phyloP scores from a whole-genome alignment of 2,329 filamentous ascomycete species.

The Clonostachys sp. region DNA sequence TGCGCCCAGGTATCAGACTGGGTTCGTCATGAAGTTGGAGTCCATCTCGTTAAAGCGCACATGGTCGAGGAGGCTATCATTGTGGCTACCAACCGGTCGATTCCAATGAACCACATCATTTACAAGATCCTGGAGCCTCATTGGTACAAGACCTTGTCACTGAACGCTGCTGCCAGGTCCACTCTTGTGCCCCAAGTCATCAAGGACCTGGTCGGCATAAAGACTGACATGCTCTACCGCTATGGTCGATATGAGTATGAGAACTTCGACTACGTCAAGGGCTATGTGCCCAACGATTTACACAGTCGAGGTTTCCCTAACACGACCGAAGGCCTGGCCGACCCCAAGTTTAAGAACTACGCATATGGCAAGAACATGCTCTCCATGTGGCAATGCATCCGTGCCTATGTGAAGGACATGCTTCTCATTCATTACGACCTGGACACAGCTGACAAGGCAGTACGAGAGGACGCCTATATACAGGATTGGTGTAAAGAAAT shows the following conservation, averaged over 20 bases:
- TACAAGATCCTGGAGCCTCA: conserved; percentile 37
- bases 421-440: conserved; percentile 23
- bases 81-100: conserved; percentile 34
- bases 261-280: conserved; percentile 34
- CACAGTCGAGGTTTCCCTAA: conserved; percentile 33
- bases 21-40: conserved; percentile 38
- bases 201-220: conserved; percentile 33
- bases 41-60: conserved; percentile 40
- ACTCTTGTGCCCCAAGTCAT: conserved; percentile 39
- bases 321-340: conserved; percentile 18
- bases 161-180: conserved; percentile 40
- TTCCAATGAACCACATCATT: conserved; percentile 34
- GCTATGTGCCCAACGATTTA: conserved; percentile 41
- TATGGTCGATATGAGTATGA: conserved; percentile 34
- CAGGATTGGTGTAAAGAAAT: conserved; percentile 34
- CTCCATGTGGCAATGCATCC: conserved; percentile 35
- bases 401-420: conserved; percentile 32
- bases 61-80: conserved; percentile 43
- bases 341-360: conserved; percentile 39
- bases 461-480: conserved; percentile 21
- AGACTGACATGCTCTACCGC: conserved; percentile 22
- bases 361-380: conserved; percentile 40
- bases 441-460: conserved; percentile 12
- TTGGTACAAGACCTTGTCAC: conserved; percentile 43
- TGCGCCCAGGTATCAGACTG: conserved; percentile 42